Evolutionary conservation across 2,329 filamentous ascomycete species (phyloP), one percentile per base, ranked within the genome.

Genomic region (Curvularia eragrostidis): DNA sequence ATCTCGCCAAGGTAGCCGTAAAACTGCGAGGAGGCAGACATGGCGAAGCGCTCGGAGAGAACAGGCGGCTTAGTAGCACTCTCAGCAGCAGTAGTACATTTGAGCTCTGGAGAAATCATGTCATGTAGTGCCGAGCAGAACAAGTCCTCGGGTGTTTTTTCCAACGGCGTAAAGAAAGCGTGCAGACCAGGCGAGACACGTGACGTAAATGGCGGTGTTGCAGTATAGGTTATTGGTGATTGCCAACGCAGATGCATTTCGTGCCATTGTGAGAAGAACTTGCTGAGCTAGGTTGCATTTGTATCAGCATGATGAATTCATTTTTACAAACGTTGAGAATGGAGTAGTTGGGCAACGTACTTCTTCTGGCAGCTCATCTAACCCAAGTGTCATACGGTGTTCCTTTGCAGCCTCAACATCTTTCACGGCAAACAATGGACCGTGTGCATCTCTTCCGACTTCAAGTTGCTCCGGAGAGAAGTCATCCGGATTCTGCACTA

Each of bases 171-270:
- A 72, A 89, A 93, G 68, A 90, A 90, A 24, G 93, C 81, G 79
- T 97, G 93, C 21, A 98, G 79, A 2, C 94, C 94, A 0, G 93
- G 88, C 1, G 91, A 87, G 13, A 93, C 77, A 57, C 90, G 85
- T 50, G 92, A 92, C 42, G 85, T 81, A 68, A 95, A 89, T 1
- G 93, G 93, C 38, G 88, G 83, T 43, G 89, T 79, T 1, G 84
- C 80, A 38, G 84, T 79, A 72, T 88, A 89, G 1, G 82, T 69
- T 6, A 71, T 68, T 2, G 86, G 79, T 13, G 87, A 85, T n/a
- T 85, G 83, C 91, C 93, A 97, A 73, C 90, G 86, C 57, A 97
- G 80, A 75, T 94, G 90, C 41, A 97, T 79, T 74, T 92, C 88
- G 67, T 89, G 85, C 62, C 85, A 86, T 67, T 85, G 81, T 52